A percentile compares a stretch with the other conserved stretches of the same genome.
phyloP scores from a whole-genome alignment of 257 asterid species.

The Solanum piurae region DNA sequence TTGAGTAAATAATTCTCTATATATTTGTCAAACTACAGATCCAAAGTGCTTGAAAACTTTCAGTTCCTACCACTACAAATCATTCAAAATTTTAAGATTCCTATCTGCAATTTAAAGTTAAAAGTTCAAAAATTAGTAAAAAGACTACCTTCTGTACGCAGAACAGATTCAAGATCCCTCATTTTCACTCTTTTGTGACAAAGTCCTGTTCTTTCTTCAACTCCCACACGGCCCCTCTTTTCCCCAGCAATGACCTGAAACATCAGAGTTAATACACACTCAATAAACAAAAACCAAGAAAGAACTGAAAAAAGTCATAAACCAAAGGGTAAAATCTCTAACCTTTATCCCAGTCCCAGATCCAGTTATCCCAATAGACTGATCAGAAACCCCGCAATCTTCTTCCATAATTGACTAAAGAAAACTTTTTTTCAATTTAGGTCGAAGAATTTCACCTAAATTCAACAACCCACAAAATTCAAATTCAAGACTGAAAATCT shows the following conservation, averaged over 20 bases:
- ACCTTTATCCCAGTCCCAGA: slow-evolving; percentile 19
- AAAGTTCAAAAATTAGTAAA: neutral
- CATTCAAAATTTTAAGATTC: neutral
- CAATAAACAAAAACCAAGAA: neutral
- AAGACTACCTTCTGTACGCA: slow-evolving; percentile 21
- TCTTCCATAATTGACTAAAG: slow-evolving; percentile 5
- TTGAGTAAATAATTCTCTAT: neutral
- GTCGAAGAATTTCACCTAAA: neutral
- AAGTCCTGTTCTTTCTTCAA: slow-evolving; percentile 21
- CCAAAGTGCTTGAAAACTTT: neutral
- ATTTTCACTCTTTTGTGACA: slow-evolving; percentile 18
- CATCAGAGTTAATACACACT: neutral
- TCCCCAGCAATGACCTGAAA: slow-evolving; percentile 23
- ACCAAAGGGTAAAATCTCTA: neutral
- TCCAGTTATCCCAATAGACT: slow-evolving; percentile 9
- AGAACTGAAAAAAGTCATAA: neutral
- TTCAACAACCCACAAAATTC: neutral
- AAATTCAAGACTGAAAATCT: neutral
- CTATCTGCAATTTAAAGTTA: neutral
- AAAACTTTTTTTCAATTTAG: neutral
- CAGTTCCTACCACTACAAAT: neutral
- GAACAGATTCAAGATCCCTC: slow-evolving; percentile 27
- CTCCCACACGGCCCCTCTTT: slow-evolving; percentile 12
- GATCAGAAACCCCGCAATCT: slow-evolving; percentile 1
- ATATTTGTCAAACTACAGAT: neutral